phyloP scores from a whole-genome alignment of 2,329 filamentous ascomycete genomes.

The Aureobasidium pullulans region DNA sequence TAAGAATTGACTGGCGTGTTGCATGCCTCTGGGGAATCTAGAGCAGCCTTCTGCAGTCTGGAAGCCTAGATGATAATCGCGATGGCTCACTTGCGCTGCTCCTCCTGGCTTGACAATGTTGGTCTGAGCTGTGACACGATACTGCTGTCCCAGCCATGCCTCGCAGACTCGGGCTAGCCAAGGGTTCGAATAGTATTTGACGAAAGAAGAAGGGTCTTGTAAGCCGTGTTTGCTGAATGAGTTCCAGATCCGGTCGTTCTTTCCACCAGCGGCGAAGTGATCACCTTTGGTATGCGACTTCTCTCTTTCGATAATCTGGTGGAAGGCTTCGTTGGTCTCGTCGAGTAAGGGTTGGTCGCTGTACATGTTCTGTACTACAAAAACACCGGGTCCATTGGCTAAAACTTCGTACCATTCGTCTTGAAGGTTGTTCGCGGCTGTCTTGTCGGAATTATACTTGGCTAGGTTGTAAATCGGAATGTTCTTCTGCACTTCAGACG shows the following conservation, averaged over 20 bases:
- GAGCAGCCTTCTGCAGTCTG: slow-evolving; percentile 43
- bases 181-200: slow-evolving; percentile 53
- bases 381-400: slow-evolving; percentile 50
- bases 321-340: slow-evolving; percentile 42
- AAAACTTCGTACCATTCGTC: slow-evolving; percentile 56
- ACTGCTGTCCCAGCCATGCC: slow-evolving; percentile 53
- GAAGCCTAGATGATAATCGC: slow-evolving; percentile 60
- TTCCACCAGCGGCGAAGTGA: slow-evolving; percentile 51
- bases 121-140: slow-evolving; percentile 55
- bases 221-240: slow-evolving; percentile 56
- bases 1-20: slow-evolving; percentile 49
- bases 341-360: slow-evolving; percentile 36
- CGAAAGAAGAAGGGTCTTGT: slow-evolving; percentile 45
- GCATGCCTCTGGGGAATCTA: slow-evolving; percentile 45
- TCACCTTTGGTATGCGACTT: slow-evolving; percentile 42
- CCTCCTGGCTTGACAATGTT: slow-evolving; percentile 56
- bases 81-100: slow-evolving; percentile 49
- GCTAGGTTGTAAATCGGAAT: slow-evolving; percentile 50
- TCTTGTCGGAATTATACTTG: slow-evolving; percentile 27
- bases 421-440: slow-evolving; percentile 39
- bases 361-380: slow-evolving; percentile 50
- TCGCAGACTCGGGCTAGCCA: slow-evolving; percentile 47
- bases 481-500: slow-evolving; percentile 39
- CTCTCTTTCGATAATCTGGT: slow-evolving; percentile 43
- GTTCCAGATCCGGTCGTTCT: slow-evolving; percentile 59